Evolutionary conservation across 257 asterid species (phyloP).

Genomic region (Plantago major): DNA sequence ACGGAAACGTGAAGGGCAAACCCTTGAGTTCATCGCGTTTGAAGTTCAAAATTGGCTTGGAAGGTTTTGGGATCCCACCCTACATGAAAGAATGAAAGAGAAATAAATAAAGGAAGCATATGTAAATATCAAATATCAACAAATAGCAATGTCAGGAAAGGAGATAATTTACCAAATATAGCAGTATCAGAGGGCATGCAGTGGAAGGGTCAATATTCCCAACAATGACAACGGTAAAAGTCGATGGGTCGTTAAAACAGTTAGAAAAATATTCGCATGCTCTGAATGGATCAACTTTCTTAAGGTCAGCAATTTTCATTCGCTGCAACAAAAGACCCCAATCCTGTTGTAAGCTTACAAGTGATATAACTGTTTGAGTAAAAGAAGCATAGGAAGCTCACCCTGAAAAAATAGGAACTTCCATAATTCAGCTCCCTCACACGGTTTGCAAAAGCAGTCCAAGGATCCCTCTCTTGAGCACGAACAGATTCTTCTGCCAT

Average conservation of each 20-base stretch:
- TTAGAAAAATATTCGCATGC: constrained; percentile 80
- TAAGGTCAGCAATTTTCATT: constrained; percentile 59
- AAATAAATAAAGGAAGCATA: constrained; percentile 20
- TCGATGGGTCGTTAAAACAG: constrained; percentile 91
- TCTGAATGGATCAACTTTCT: constrained; percentile 75
- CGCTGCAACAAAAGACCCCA: constrained; percentile 54
- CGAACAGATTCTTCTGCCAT: constrained; percentile 96
- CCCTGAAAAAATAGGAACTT: constrained; percentile 86
- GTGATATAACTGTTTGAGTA: constrained; percentile 1
- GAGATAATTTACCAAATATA: constrained; percentile 60
- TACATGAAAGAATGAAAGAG: constrained; percentile 30
- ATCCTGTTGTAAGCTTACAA: constrained; percentile 2
- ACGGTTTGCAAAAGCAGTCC: constrained; percentile 78
- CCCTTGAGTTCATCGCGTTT: constrained; percentile 86
- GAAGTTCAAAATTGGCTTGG: constrained; percentile 59
- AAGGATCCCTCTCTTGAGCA: constrained; percentile 97
- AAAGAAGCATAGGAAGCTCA: constrained; percentile 30
- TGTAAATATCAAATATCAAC: background rate
- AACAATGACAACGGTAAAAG: constrained; percentile 79
- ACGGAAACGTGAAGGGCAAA: constrained; percentile 82
- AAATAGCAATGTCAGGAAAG: constrained; percentile 15
- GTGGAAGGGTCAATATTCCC: constrained; percentile 83
- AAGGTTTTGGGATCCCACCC: constrained; percentile 94
- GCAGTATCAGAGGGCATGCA: constrained; percentile 75
- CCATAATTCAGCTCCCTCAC: constrained; percentile 96